Evolutionary conservation across 768 basidiomycete species (phyloP).

Genomic region (Tulasnella sp.): DNA sequence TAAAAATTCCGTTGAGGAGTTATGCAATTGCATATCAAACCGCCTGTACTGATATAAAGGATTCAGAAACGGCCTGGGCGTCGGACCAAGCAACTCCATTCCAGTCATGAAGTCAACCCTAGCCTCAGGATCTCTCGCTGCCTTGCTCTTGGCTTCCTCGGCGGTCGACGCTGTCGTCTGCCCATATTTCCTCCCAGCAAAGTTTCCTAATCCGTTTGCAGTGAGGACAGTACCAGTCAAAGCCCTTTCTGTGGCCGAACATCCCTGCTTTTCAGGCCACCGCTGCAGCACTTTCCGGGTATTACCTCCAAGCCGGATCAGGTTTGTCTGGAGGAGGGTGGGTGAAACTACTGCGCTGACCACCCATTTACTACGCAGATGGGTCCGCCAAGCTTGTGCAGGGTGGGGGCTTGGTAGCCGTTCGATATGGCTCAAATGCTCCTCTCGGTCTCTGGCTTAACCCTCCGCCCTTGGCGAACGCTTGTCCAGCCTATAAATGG

Average conservation of each 20-base stretch:
- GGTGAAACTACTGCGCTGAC: not conserved
- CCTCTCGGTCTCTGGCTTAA: not conserved
- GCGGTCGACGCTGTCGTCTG: not conserved
- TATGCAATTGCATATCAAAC: not conserved
- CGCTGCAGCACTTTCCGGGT: not conserved
- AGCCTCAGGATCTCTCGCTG: not conserved
- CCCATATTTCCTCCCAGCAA: not conserved
- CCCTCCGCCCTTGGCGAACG: not conserved
- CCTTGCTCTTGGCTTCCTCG: not conserved
- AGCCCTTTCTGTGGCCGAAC: not conserved
- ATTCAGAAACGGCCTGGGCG: not conserved
- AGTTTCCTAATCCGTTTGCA: not conserved
- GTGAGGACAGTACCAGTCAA: not conserved
- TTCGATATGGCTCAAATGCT: not conserved
- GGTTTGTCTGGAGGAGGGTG: not conserved
- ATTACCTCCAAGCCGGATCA: not conserved
- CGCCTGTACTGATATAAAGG: not conserved
- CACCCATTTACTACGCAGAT: not conserved
- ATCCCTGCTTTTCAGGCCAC: not conserved
- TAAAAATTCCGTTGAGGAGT: not conserved
- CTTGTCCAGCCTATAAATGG: not conserved
- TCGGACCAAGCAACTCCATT: not conserved
- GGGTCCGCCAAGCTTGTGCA: not conserved
- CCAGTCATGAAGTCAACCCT: not conserved
- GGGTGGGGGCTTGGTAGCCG: not conserved